Percentiles rank a stretch among this genome's conserved stretches.
These are phyloP conservation scores for Sporisorium sorghi DNA, from an alignment of 1,284 basidiomycete species.

Conservation along the genomic window DNA sequence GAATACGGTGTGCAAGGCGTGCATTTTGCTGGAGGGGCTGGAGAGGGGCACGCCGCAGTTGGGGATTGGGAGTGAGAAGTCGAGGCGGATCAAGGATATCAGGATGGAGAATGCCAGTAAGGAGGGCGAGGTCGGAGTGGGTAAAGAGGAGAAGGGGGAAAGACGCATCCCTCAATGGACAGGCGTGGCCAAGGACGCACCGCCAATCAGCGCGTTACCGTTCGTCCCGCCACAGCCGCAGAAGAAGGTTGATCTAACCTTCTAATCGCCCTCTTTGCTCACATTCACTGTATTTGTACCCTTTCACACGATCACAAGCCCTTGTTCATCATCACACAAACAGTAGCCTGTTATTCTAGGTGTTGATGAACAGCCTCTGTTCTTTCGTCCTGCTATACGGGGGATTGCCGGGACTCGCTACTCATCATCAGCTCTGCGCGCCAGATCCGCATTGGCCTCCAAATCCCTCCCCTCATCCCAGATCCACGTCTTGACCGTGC, in stretches of 20 bases:
- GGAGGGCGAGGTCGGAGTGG: background rate
- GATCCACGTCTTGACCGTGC: conserved; percentile 71
- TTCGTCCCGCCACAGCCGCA: conserved; percentile 23
- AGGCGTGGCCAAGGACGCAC: conserved; percentile 40
- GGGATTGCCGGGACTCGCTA: too few species aligned
- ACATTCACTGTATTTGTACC: conserved; percentile 31
- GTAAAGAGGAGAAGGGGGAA: conserved; percentile 14
- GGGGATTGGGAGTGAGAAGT: conserved; percentile 62
- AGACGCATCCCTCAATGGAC: conserved; percentile 59
- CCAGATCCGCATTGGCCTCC: conserved; percentile 35
- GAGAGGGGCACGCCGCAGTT: conserved; percentile 64
- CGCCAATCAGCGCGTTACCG: conserved; percentile 33
- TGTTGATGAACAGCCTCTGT: too few species aligned
- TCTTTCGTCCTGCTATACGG: too few species aligned
- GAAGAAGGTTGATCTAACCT: conserved; percentile 28
- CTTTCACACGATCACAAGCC: conserved; percentile 12
- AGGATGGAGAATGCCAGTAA: conserved; percentile 24
- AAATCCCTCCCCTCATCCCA: conserved; percentile 54
- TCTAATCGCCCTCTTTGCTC: conserved; percentile 11
- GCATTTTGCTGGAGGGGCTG: conserved; percentile 65
- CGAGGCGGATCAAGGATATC: conserved; percentile 47
- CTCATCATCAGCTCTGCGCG: conserved; percentile 23
- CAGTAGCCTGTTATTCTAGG: background rate
- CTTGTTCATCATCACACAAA: background rate
- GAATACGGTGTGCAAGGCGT: conserved; percentile 68